Percentiles rank a stretch among this genome's conserved stretches.
Evolutionary conservation across 2,329 filamentous ascomycete species (phyloP).

Genomic region (Colletotrichum brevisporum): DNA sequence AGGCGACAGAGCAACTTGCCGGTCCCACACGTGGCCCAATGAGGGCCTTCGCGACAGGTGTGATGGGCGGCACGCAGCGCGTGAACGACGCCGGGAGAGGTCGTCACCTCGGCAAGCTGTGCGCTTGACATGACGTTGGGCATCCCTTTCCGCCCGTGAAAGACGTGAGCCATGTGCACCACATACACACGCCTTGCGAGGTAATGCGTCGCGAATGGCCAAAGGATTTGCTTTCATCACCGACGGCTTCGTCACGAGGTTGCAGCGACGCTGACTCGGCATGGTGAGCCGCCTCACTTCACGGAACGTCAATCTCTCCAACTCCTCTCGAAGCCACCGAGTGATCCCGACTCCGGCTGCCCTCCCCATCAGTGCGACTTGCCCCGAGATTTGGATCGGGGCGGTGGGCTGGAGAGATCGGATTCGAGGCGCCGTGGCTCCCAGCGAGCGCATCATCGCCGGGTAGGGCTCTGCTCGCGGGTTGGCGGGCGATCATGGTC

Average conservation of each 20-base stretch:
- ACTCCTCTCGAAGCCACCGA: neutral
- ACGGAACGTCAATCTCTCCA: neutral
- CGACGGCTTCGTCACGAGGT: neutral
- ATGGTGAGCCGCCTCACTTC: neutral
- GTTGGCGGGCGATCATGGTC: constrained; percentile 32
- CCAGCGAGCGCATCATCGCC: constrained; percentile 13
- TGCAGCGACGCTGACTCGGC: neutral
- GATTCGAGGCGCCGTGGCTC: constrained; percentile 20
- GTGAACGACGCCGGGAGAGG: constrained; percentile 1
- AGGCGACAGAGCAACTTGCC: neutral
- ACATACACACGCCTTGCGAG: no score
- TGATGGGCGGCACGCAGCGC: constrained; percentile 21
- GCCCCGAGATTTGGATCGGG: constrained; percentile 10
- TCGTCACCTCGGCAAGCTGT: constrained; percentile 19
- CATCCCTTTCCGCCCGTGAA: constrained; percentile 13
- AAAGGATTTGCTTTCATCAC: neutral
- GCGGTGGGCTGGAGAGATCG: constrained; percentile 18
- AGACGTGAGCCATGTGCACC: neutral
- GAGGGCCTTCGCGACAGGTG: constrained; percentile 2
- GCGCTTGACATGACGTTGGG: constrained; percentile 31
- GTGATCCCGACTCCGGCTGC: neutral
- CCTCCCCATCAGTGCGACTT: constrained; percentile 20
- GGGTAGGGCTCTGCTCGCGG: neutral
- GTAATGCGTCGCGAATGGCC: neutral
- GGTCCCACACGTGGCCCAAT: constrained; percentile 31